Conservation (phyloP, 345 rosid genomes). For the Pelargonium nanum region DNA sequence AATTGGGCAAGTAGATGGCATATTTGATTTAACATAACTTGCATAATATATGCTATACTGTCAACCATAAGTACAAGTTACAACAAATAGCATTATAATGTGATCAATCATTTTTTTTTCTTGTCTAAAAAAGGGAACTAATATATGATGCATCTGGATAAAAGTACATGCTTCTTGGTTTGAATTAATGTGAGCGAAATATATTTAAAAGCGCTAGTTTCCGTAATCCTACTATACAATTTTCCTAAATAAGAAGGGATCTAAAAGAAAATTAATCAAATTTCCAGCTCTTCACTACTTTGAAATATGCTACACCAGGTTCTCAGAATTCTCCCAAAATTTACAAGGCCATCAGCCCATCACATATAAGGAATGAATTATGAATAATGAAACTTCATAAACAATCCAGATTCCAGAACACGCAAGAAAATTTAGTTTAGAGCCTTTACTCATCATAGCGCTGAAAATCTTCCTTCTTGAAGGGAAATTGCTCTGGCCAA, state of each 20-base stretch:
- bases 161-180: not conserved
- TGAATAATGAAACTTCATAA: not conserved
- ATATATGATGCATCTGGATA: not conserved
- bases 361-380: not conserved
- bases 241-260: not conserved
- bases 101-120: too few species aligned
- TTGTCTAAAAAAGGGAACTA: too few species aligned
- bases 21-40: too few species aligned
- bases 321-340: too few species aligned
- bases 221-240: not conserved
- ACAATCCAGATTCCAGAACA: too few species aligned
- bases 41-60: not conserved
- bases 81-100: too few species aligned
- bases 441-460: constrained; percentile 67
- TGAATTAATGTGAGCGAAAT: not conserved
- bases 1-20: not conserved
- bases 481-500: constrained; percentile 84
- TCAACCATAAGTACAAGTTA: not conserved
- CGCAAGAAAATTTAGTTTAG: not conserved
- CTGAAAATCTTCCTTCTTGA: constrained; percentile 83
- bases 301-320: not conserved
- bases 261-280: not conserved
- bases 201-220: too few species aligned
- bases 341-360: too few species aligned
- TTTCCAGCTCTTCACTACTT: not conserved